These are phyloP conservation scores for Tilletia indica DNA, from an alignment of 1,284 basidiomycete genomes.

Conservation along the genomic window DNA sequence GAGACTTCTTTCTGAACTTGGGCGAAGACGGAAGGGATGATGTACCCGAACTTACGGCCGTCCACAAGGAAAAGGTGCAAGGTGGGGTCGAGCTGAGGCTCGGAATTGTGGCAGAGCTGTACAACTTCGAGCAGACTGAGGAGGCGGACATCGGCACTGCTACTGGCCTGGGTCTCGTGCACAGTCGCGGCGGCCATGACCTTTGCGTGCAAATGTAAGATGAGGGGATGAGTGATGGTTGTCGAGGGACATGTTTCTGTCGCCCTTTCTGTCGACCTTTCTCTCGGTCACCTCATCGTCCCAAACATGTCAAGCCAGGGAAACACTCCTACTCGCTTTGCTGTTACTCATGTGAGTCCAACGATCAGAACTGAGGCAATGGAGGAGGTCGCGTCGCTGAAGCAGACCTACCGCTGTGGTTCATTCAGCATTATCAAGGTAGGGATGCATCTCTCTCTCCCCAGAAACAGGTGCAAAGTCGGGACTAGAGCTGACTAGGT, in stretches of 20 bases:
- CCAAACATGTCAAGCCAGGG: not conserved
- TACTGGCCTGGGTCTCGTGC: not conserved
- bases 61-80: conserved; percentile 42
- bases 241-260: not conserved
- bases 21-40: conserved; percentile 7
- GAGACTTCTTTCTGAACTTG: conserved; percentile 19
- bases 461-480: not conserved
- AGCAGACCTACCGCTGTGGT: not conserved
- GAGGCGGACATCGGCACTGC: not conserved
- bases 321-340: not conserved
- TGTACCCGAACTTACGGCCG: conserved; percentile 19
- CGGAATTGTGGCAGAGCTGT: conserved; percentile 40
- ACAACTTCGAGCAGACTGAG: conserved; percentile 39
- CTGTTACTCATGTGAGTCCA: conserved; percentile 1
- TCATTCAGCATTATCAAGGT: conserved; percentile 7
- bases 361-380: not conserved
- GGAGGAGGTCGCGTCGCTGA: not conserved
- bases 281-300: not conserved
- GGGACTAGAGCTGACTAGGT: not conserved
- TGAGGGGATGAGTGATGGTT: not conserved
- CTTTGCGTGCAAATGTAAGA: not conserved
- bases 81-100: conserved; percentile 41
- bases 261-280: not conserved
- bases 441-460: not conserved
- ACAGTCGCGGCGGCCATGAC: not conserved